These are phyloP conservation scores for Lachnellula hyalina DNA, from an alignment of 2,329 filamentous ascomycete species.

Conservation along the genomic window DNA sequence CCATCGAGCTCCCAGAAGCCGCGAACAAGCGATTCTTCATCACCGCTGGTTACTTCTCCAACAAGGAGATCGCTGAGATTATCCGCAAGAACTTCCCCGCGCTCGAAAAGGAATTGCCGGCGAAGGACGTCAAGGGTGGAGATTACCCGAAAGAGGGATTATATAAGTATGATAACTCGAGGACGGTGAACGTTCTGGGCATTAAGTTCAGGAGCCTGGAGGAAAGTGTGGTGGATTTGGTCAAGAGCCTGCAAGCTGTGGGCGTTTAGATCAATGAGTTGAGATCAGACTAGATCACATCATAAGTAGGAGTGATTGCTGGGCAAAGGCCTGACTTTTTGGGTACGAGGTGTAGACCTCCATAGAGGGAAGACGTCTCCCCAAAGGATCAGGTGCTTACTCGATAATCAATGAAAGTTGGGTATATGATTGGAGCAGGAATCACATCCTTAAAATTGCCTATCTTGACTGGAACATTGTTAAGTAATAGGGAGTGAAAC, in stretches of 20 bases:
- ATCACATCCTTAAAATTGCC: too few species aligned
- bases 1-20: constrained; percentile 50
- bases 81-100: constrained; percentile 51
- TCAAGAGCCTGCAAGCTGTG: constrained; percentile 35
- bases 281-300: not conserved
- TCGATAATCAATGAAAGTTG: too few species aligned
- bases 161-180: constrained; percentile 51
- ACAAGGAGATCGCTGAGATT: constrained; percentile 52
- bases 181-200: constrained; percentile 51
- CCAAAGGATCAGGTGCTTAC: too few species aligned
- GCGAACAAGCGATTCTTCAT: constrained; percentile 60
- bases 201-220: constrained; percentile 54
- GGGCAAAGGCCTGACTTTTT: too few species aligned
- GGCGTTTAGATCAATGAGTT: constrained; percentile 8
- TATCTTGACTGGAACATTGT: too few species aligned
- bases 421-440: too few species aligned
- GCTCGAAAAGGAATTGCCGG: constrained; percentile 43
- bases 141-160: constrained; percentile 36
- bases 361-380: too few species aligned
- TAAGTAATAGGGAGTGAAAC: too few species aligned
- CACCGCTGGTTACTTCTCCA: constrained; percentile 54
- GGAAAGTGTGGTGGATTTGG: constrained; percentile 55
- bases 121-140: constrained; percentile 34
- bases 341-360: too few species aligned
- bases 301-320: not conserved